Conservation (phyloP, 495 filamentous ascomycete species). For the Poronia punctata region DNA sequence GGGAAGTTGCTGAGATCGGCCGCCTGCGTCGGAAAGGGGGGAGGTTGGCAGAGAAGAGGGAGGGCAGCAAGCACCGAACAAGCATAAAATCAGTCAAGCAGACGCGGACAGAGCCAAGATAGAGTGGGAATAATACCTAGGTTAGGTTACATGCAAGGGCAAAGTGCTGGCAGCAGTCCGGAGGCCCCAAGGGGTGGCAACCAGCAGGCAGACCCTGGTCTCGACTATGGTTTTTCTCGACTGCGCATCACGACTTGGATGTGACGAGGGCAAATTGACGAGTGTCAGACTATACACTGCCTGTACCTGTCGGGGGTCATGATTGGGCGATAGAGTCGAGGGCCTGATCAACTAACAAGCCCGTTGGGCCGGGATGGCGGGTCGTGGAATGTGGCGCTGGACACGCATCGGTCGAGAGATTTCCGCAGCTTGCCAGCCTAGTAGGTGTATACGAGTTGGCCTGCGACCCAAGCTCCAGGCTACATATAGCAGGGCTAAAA, state of each 20-base stretch:
- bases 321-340: slow-evolving; percentile 25
- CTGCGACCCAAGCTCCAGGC: no score
- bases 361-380: slow-evolving; percentile 19
- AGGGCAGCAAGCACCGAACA: no score
- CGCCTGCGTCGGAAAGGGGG: slow-evolving; percentile 21
- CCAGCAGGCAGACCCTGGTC: slow-evolving; percentile 10
- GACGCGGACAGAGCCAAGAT: no score
- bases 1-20: slow-evolving; percentile 12
- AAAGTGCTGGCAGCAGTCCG: slow-evolving; percentile 1
- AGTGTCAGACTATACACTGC: slow-evolving; percentile 21
- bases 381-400: slow-evolving; percentile 12
- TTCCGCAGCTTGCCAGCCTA: no score
- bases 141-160: slow-evolving; percentile 22
- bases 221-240: slow-evolving; percentile 19
- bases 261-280: slow-evolving; percentile 7
- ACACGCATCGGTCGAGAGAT: slow-evolving; percentile 8
- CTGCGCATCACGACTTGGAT: slow-evolving; percentile 16
- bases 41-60: slow-evolving; percentile 18
- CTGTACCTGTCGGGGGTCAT: slow-evolving; percentile 14
- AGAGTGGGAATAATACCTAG: slow-evolving; percentile 13
- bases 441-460: no score
- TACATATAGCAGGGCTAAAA: no score
- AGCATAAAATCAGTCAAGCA: slow-evolving; percentile 3
- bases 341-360: slow-evolving; percentile 29
- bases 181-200: slow-evolving; percentile 4